These are phyloP conservation scores for Apophysomyces ossiformis DNA, from an alignment of 371 early-diverging fungal species.

Conservation along the genomic window DNA sequence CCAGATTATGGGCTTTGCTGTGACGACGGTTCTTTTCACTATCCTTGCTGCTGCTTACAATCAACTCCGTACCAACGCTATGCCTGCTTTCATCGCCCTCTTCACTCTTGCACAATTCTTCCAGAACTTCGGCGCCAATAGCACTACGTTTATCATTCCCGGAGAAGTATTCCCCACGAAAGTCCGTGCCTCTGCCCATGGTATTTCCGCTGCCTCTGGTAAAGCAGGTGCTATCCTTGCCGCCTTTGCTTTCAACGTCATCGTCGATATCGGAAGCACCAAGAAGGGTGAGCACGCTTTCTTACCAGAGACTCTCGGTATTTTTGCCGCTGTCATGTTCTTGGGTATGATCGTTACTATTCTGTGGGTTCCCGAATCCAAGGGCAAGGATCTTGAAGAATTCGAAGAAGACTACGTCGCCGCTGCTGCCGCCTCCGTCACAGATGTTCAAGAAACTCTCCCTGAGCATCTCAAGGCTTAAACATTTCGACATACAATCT, in stretches of 20 bases:
- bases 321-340: slow-evolving; percentile 74
- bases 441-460: neutral
- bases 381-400: slow-evolving; percentile 60
- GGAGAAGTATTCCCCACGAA: slow-evolving; percentile 92
- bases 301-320: slow-evolving; percentile 67
- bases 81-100: slow-evolving; percentile 72
- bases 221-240: slow-evolving; percentile 81
- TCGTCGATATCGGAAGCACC: slow-evolving; percentile 61
- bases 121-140: slow-evolving; percentile 92
- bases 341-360: slow-evolving; percentile 60
- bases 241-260: slow-evolving; percentile 60
- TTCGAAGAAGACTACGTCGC: slow-evolving; percentile 54
- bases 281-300: slow-evolving; percentile 60
- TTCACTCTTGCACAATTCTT: slow-evolving; percentile 80
- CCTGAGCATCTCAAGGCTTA: slow-evolving; percentile 3
- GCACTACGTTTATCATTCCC: slow-evolving; percentile 90
- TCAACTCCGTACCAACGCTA: slow-evolving; percentile 54
- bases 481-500: neutral
- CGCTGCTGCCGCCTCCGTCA: slow-evolving; percentile 4
- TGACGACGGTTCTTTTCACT: slow-evolving; percentile 74
- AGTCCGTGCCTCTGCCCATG: slow-evolving; percentile 85
- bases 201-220: slow-evolving; percentile 88
- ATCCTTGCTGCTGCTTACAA: slow-evolving; percentile 76
- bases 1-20: slow-evolving; percentile 78
- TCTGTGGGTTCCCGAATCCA: slow-evolving; percentile 60